Evolutionary conservation across 2,329 filamentous ascomycete species (phyloP).

Genomic region (Aspergillus pseudonomiae): DNA sequence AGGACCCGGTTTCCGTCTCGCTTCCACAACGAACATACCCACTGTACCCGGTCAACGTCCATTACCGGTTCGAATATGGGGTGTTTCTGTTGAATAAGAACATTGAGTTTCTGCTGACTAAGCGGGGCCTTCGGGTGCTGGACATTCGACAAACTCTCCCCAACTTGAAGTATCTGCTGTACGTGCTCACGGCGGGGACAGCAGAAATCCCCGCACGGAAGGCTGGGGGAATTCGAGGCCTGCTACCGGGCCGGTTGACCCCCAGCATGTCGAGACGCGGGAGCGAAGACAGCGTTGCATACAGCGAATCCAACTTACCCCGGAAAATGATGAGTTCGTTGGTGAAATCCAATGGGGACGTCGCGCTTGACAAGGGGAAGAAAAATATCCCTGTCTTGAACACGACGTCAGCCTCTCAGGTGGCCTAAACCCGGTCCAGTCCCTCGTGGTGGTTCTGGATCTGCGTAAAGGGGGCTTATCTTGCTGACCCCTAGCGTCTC

Average conservation of each 20-base stretch:
- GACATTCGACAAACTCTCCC: constrained; percentile 91
- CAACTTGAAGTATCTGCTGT: constrained; percentile 90
- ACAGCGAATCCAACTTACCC: constrained; percentile 32
- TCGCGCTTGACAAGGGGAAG: constrained; percentile 25
- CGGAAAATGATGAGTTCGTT: constrained; percentile 29
- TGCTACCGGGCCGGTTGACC: constrained; percentile 43
- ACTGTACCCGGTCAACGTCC: constrained; percentile 72
- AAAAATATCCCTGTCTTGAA: constrained; percentile 14
- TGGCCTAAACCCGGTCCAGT: constrained; percentile 15
- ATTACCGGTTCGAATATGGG: constrained; percentile 93
- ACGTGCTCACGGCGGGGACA: constrained; percentile 81
- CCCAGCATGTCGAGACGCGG: constrained; percentile 42
- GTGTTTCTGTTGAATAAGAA: constrained; percentile 97
- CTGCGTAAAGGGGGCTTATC: not conserved
- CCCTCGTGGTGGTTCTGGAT: not conserved
- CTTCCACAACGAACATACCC: constrained; percentile 73
- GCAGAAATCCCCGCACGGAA: constrained; percentile 61
- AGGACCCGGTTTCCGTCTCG: constrained; percentile 67
- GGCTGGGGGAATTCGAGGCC: constrained; percentile 55
- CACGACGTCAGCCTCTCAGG: constrained; percentile 23
- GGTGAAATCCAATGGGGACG: constrained; percentile 31
- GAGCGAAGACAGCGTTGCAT: constrained; percentile 45
- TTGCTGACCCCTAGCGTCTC: not conserved
- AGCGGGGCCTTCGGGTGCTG: constrained; percentile 74
- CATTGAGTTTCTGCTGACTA: constrained; percentile 71